Evolutionary conservation across 164 flowering plant genomes (phyloP).

Genomic region (Umbellularia californica): DNA sequence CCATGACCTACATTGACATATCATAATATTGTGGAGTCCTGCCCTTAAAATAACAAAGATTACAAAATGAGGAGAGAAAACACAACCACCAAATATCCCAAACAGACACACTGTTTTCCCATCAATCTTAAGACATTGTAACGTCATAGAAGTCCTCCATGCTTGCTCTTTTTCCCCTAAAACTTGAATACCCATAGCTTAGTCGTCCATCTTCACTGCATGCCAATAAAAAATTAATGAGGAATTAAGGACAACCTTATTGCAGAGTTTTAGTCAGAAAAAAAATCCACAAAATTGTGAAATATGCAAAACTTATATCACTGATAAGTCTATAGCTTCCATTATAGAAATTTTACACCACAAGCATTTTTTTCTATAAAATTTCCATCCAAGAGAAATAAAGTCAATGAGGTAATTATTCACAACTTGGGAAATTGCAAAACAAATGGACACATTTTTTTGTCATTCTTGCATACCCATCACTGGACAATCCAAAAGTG

Average conservation of each 20-base stretch:
- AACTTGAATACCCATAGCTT: constrained; percentile 91
- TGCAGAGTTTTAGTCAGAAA: not conserved
- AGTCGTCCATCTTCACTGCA: constrained; percentile 86
- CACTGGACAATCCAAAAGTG: too few relatives aligned
- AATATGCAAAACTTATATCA: not conserved
- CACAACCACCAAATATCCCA: constrained; percentile 96
- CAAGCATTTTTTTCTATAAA: not conserved
- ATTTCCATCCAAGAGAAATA: not conserved
- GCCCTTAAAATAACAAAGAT: not conserved
- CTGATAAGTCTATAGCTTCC: not conserved
- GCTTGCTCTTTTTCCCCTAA: constrained; percentile 87
- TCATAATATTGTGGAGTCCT: constrained; percentile 5
- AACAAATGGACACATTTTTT: not conserved
- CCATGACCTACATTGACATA: constrained; percentile 72
- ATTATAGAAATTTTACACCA: not conserved
- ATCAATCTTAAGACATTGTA: constrained; percentile 59
- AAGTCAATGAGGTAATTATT: not conserved
- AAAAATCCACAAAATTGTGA: not conserved
- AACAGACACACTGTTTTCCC: constrained; percentile 72
- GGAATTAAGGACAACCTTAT: constrained; percentile 5
- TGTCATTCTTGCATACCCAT: too few relatives aligned
- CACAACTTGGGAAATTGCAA: not conserved
- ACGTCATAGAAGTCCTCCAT: constrained; percentile 97
- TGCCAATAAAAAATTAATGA: constrained; percentile 12
- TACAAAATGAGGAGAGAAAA: constrained; percentile 10